phyloP scores from a whole-genome alignment of 148 eudicot species.

The Heliamphora exappendiculata region DNA sequence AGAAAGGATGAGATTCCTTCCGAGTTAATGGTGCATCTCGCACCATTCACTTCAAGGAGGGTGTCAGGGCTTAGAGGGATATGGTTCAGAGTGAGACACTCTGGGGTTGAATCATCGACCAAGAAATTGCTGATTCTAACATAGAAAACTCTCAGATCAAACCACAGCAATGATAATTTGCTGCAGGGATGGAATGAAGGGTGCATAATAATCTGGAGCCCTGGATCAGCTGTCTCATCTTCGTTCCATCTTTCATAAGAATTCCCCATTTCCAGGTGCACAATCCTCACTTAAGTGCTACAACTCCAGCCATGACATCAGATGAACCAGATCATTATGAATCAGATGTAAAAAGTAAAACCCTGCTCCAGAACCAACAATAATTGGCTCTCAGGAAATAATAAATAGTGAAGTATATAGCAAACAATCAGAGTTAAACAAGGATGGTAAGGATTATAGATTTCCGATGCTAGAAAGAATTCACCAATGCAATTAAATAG shows the following conservation, averaged over 20 bases:
- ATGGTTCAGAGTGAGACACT: conserved; percentile 41
- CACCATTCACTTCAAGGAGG: conserved; percentile 51
- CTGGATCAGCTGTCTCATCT: conserved; percentile 24
- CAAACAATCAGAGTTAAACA: background rate
- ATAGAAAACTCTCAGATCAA: conserved; percentile 62
- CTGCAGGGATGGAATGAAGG: conserved; percentile 27
- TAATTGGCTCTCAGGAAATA: background rate
- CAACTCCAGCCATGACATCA: background rate
- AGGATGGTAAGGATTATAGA: too few relatives aligned
- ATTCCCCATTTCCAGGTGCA: conserved; percentile 36
- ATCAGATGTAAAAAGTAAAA: conserved; percentile 5
- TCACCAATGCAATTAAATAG: background rate
- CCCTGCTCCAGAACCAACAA: conserved; percentile 10
- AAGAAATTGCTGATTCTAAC: conserved; percentile 54
- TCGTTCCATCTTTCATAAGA: conserved; percentile 25
- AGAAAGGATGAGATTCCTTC: conserved; percentile 37
- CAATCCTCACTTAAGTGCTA: background rate
- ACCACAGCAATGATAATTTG: conserved; percentile 39
- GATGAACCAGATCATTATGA: background rate
- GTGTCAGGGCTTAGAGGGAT: conserved; percentile 46
- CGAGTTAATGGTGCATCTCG: conserved; percentile 32
- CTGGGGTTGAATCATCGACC: conserved; percentile 50
- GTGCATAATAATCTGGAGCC: conserved; percentile 40
- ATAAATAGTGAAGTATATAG: background rate
- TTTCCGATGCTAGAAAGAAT: too few relatives aligned